These are phyloP conservation scores for Argentina anserina DNA, from an alignment of 306 rosid genomes.

Conservation along the genomic window DNA sequence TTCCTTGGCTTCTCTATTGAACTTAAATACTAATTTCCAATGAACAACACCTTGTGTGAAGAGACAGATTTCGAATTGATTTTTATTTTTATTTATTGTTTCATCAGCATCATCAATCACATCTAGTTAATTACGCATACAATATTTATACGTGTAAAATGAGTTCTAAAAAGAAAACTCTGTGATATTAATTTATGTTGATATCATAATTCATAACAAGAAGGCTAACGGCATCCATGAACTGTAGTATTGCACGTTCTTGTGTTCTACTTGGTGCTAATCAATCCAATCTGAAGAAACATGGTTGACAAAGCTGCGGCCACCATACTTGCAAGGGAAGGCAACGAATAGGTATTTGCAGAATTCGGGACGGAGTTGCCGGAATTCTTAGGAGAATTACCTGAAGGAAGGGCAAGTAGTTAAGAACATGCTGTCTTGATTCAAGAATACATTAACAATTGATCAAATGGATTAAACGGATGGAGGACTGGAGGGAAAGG, in stretches of 20 bases:
- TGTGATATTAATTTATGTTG: too few species aligned
- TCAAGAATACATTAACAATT: background rate
- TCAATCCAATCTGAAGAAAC: slow-evolving; percentile 11
- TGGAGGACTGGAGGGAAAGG: too few species aligned
- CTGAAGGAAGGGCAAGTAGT: background rate
- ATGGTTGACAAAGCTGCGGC: background rate
- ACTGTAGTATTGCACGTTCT: background rate
- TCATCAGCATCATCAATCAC: background rate
- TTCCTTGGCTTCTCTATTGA: background rate
- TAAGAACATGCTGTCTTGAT: background rate
- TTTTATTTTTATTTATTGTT: too few species aligned
- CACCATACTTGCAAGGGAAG: background rate
- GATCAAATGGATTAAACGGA: too few species aligned
- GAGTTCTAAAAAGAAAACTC: background rate
- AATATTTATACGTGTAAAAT: background rate
- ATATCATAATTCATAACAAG: background rate
- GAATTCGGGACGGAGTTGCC: slow-evolving; percentile 23
- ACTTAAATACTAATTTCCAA: background rate
- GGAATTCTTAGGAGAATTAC: slow-evolving; percentile 13
- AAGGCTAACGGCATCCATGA: background rate
- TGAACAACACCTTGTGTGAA: background rate
- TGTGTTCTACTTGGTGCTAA: background rate
- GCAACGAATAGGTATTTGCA: slow-evolving; percentile 13
- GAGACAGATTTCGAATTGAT: too few species aligned
- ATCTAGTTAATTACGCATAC: background rate